These are phyloP conservation scores for Eimeria sp. DNA, from an alignment of 169 alveolate species.

Conservation along the genomic window DNA sequence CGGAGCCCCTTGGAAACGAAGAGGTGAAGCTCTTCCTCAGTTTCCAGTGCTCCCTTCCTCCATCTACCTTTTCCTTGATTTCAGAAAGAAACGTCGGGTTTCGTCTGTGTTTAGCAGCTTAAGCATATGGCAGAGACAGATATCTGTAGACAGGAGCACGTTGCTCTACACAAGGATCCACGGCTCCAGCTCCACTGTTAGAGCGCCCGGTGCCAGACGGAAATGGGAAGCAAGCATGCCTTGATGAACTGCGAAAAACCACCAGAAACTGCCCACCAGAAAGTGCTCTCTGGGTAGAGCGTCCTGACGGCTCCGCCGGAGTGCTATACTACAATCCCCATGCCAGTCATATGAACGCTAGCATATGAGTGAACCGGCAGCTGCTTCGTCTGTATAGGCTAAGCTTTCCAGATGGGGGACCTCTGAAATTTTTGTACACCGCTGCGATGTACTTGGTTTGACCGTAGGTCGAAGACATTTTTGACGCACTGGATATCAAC, in stretches of 20 bases:
- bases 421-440: neutral
- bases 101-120: neutral
- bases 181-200: neutral
- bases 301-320: neutral
- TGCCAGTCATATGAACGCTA: neutral
- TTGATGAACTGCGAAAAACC: neutral
- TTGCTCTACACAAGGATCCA: neutral
- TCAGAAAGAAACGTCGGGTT: neutral
- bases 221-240: neutral
- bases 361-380: no score
- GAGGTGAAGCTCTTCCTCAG: constrained; percentile 4
- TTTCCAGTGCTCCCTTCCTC: neutral
- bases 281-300: neutral
- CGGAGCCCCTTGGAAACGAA: constrained; percentile 62
- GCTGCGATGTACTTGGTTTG: neutral
- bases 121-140: neutral
- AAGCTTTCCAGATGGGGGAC: neutral
- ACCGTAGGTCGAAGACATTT: constrained; percentile 31
- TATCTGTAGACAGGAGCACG: neutral
- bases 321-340: neutral
- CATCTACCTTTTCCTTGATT: neutral
- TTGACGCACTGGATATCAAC: constrained; percentile 65
- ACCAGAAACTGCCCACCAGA: neutral
- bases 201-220: neutral
- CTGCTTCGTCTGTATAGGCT: neutral